phyloP scores from a whole-genome alignment of 225 moss, liverwort and hornwort species.

The Anthoceros angustus region DNA sequence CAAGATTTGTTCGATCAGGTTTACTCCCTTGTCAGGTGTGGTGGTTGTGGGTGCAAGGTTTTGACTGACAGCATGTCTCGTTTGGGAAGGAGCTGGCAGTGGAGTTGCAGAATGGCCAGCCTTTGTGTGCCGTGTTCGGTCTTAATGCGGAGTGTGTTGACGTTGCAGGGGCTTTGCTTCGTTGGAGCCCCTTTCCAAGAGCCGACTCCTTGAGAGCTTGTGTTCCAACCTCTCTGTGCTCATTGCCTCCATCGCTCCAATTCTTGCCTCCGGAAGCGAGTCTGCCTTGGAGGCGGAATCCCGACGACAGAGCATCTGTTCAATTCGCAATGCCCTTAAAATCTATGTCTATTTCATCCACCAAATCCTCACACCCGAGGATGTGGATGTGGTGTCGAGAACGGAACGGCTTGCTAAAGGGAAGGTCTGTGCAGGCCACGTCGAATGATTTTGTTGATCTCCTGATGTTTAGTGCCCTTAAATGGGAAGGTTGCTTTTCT shows the following conservation, averaged over 20 bases:
- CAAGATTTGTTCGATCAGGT: slow-evolving; percentile 70
- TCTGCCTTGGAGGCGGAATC: slow-evolving; percentile 53
- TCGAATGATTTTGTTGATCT: not conserved
- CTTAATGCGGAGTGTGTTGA: not conserved
- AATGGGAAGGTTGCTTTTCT: not conserved
- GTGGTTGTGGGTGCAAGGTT: not conserved
- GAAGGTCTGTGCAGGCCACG: slow-evolving; percentile 33
- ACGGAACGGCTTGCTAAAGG: slow-evolving; percentile 23
- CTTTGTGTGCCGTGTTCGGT: not conserved
- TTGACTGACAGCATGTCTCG: not conserved
- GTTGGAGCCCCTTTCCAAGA: slow-evolving; percentile 44
- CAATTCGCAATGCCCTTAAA: slow-evolving; percentile 69
- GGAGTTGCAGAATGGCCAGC: not conserved
- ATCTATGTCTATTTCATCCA: slow-evolving; percentile 74
- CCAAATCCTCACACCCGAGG: slow-evolving; percentile 49
- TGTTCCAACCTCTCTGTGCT: slow-evolving; percentile 88
- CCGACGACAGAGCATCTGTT: slow-evolving; percentile 50
- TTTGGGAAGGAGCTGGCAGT: not conserved
- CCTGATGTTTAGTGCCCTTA: not conserved
- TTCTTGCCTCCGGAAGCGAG: slow-evolving; percentile 40
- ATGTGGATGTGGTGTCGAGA: slow-evolving; percentile 32
- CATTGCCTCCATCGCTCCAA: slow-evolving; percentile 60
- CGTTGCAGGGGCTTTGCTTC: slow-evolving; percentile 49
- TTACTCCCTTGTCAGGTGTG: slow-evolving; percentile 72
- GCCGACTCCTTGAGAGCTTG: slow-evolving; percentile 69